These are phyloP conservation scores for Russula griseocarnosa DNA, from an alignment of 768 basidiomycete genomes.

Conservation along the genomic window DNA sequence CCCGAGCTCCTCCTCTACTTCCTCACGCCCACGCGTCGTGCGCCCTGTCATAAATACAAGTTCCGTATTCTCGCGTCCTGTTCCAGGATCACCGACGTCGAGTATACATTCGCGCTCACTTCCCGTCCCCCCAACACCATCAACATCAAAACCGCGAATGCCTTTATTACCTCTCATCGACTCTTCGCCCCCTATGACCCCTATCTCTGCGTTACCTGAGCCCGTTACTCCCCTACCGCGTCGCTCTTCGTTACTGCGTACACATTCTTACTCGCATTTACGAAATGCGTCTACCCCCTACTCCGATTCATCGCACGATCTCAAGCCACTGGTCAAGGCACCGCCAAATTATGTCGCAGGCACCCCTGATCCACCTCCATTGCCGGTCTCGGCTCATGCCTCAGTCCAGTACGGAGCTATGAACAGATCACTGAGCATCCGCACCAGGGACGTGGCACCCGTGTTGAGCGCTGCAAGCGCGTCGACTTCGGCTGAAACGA, in stretches of 20 bases:
- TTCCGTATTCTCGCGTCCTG: neutral
- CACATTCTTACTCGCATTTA: constrained; percentile 10
- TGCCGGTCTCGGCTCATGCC: neutral
- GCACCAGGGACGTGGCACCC: constrained; percentile 3
- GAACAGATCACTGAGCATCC: constrained; percentile 8
- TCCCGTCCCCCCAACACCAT: constrained; percentile 7
- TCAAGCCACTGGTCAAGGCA: neutral
- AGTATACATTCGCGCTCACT: constrained; percentile 18
- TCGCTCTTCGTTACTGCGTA: neutral
- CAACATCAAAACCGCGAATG: constrained; percentile 8
- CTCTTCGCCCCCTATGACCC: neutral
- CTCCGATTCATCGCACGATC: neutral
- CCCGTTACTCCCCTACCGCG: neutral
- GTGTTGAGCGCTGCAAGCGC: constrained; percentile 1
- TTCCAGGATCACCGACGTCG: constrained; percentile 3
- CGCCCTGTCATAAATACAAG: neutral
- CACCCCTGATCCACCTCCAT: neutral
- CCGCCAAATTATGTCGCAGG: constrained; percentile 21
- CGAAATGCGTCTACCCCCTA: neutral
- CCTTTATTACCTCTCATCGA: neutral
- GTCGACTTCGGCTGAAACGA: neutral
- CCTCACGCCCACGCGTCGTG: neutral
- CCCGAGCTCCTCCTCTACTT: neutral
- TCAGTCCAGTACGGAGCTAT: neutral
- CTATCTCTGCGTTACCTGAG: neutral